phyloP scores from a whole-genome alignment of 129 eudicot genomes.

The Pulicaria dysenterica region DNA sequence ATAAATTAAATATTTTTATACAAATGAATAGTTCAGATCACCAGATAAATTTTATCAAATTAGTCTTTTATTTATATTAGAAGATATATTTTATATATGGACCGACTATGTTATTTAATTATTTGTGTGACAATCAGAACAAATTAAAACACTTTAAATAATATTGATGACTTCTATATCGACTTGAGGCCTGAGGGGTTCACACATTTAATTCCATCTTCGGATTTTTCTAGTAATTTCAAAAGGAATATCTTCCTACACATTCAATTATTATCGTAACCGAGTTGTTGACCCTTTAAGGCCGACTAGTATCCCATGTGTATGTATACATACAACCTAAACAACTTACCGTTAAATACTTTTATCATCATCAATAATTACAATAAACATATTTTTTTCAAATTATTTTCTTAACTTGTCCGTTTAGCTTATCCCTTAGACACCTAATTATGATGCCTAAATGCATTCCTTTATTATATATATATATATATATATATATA shows the following conservation, averaged over 20 bases:
- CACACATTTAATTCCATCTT: neutral
- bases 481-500: too few species aligned
- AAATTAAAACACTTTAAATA: neutral
- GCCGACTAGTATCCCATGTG: neutral
- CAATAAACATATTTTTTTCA: too few species aligned
- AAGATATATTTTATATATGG: too few species aligned
- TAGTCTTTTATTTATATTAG: too few species aligned
- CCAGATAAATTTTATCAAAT: too few species aligned
- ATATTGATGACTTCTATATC: neutral
- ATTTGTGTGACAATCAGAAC: neutral
- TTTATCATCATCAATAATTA: neutral
- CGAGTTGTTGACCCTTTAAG: too few species aligned
- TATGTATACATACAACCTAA: neutral
- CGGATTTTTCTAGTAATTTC: neutral
- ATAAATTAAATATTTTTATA: too few species aligned
- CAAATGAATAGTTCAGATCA: too few species aligned
- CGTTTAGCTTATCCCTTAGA: neutral
- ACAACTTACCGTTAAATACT: neutral
- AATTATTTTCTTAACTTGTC: slow-evolving; percentile 9
- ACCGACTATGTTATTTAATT: neutral
- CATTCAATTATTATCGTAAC: neutral
- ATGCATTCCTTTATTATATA: neutral
- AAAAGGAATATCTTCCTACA: neutral
- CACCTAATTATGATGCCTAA: slow-evolving; percentile 7
- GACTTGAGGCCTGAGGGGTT: too few species aligned